Conservation (phyloP, 768 basidiomycete species). For the Tylopilus felleus region DNA sequence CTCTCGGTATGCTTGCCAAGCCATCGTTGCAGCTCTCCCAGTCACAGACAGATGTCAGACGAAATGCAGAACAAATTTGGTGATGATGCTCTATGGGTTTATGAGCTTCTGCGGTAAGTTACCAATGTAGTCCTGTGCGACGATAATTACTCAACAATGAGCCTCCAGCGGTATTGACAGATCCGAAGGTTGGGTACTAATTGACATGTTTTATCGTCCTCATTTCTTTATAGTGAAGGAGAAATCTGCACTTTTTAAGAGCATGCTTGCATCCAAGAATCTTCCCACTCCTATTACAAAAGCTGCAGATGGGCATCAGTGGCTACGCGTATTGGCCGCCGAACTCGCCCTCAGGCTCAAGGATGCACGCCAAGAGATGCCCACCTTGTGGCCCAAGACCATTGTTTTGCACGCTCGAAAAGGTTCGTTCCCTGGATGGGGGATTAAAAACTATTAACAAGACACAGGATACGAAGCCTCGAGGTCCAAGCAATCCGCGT, state of each 20-base stretch:
- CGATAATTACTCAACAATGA: neutral
- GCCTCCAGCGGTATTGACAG: conserved; percentile 74
- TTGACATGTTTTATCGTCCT: neutral
- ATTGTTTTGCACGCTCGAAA: conserved; percentile 76
- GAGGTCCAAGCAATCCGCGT: conserved; percentile 80
- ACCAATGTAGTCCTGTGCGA: neutral
- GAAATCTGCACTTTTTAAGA: conserved; percentile 75
- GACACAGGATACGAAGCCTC: conserved; percentile 57
- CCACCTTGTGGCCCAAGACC: conserved; percentile 89
- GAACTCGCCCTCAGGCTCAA: conserved; percentile 83
- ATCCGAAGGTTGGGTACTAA: conserved; percentile 61
- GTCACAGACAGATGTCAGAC: conserved; percentile 38
- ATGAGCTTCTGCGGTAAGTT: conserved; percentile 78
- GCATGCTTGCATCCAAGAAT: conserved; percentile 97
- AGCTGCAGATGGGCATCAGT: conserved; percentile 74
- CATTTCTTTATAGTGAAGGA: conserved; percentile 66
- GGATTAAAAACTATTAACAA: neutral
- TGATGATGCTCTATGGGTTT: conserved; percentile 86
- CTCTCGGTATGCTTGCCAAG: conserved; percentile 46
- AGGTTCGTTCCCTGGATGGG: conserved; percentile 39
- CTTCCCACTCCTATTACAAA: conserved; percentile 74
- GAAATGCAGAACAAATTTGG: conserved; percentile 81
- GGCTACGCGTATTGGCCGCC: conserved; percentile 89
- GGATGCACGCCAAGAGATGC: conserved; percentile 70
- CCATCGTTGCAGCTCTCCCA: neutral